Percentiles rank a stretch among this genome's conserved stretches.
These are phyloP conservation scores for Rubia occidens DNA, from an alignment of 305 asterid genomes.

Conservation along the genomic window DNA sequence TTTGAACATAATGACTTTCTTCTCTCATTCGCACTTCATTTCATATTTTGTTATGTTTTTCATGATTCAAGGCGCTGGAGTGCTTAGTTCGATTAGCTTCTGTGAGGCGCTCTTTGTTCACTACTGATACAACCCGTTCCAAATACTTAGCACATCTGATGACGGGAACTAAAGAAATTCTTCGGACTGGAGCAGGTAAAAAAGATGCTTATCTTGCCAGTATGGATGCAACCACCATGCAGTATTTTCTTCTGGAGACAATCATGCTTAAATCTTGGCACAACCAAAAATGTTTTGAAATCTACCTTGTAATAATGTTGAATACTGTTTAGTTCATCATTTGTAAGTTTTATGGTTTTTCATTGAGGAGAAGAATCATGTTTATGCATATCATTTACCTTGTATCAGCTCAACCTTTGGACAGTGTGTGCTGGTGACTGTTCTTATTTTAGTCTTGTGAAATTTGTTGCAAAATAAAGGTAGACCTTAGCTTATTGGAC, in stretches of 20 bases:
- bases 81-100: slow-evolving; percentile 93
- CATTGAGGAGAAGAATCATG: not conserved
- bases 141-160: slow-evolving; percentile 84
- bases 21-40: not conserved
- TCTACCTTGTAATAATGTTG: not conserved
- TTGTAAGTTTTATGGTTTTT: not conserved
- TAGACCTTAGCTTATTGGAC: not conserved
- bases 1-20: not conserved
- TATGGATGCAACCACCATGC: not conserved
- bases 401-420: not conserved
- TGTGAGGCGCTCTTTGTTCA: slow-evolving; percentile 88
- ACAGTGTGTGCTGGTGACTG: not conserved
- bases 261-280: not conserved
- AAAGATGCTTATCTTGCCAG: slow-evolving; percentile 3
- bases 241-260: not conserved
- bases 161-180: slow-evolving; percentile 91
- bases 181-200: slow-evolving; percentile 87
- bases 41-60: not conserved
- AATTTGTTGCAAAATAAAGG: not conserved
- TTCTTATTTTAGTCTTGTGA: not conserved
- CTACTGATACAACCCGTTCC: slow-evolving; percentile 79
- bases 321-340: not conserved
- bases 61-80: slow-evolving; percentile 64
- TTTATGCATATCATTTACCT: not conserved
- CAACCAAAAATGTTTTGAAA: not conserved